These are phyloP conservation scores for Clarireedia paspali DNA, from an alignment of 2,329 filamentous ascomycete genomes.

Conservation along the genomic window DNA sequence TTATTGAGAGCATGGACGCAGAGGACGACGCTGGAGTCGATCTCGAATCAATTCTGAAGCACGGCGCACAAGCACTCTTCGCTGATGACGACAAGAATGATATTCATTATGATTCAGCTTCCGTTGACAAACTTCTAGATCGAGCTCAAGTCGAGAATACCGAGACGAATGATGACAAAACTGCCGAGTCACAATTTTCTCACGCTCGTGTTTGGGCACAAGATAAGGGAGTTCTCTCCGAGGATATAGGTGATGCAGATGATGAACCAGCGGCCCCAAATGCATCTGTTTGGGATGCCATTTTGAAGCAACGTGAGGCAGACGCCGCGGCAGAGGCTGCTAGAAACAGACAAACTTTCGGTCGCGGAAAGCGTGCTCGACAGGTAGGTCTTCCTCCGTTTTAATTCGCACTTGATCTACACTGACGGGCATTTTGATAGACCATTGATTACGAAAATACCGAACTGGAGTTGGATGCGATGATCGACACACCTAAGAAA, in stretches of 20 bases:
- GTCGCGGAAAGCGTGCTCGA: conserved; percentile 64
- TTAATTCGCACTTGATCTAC: background rate
- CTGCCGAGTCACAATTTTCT: conserved; percentile 74
- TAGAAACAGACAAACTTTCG: conserved; percentile 64
- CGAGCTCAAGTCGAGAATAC: conserved; percentile 73
- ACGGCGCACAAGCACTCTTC: conserved; percentile 83
- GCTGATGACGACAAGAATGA: conserved; percentile 64
- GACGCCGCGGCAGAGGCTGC: conserved; percentile 67
- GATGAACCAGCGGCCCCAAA: conserved; percentile 49
- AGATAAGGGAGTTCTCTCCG: conserved; percentile 60
- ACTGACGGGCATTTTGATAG: conserved; percentile 3
- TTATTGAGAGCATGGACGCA: conserved; percentile 85
- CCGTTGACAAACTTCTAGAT: conserved; percentile 87
- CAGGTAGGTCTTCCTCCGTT: conserved; percentile 19
- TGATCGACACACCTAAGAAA: conserved; percentile 12
- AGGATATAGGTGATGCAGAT: conserved; percentile 46
- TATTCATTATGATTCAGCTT: conserved; percentile 72
- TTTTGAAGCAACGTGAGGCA: conserved; percentile 74
- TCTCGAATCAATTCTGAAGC: conserved; percentile 77
- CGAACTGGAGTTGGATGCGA: conserved; percentile 13
- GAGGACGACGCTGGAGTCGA: conserved; percentile 75
- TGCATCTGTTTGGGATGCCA: conserved; percentile 79
- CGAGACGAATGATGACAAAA: conserved; percentile 50
- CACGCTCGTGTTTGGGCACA: conserved; percentile 92
- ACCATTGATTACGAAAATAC: conserved; percentile 17